These are phyloP conservation scores for Dictyostelium firmibasis DNA, from an alignment of 78 protist genomes.

Conservation along the genomic window DNA sequence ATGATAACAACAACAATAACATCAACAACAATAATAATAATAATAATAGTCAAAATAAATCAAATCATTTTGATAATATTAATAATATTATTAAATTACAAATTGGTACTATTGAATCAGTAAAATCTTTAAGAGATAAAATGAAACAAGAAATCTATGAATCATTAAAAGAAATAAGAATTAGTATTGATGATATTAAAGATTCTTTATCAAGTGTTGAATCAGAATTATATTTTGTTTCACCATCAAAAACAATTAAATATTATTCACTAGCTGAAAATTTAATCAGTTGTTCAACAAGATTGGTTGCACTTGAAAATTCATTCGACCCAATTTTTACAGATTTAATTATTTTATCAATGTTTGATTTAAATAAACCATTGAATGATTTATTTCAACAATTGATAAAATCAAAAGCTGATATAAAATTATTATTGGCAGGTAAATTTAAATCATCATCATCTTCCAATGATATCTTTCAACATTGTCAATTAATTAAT, in stretches of 20 bases:
- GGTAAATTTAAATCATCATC: neutral
- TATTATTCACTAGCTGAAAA: neutral
- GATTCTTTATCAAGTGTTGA: neutral
- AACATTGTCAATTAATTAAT: neutral
- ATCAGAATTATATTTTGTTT: slow-evolving; percentile 5
- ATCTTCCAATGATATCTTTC: neutral
- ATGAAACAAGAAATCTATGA: neutral
- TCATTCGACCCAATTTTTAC: slow-evolving; percentile 26
- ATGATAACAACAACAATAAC: neutral
- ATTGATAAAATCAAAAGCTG: neutral
- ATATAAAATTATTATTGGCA: neutral
- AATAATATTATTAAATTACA: neutral
- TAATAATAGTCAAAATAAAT: neutral
- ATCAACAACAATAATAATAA: neutral
- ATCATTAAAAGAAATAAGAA: slow-evolving; percentile 11
- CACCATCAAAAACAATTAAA: neutral
- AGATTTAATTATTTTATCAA: slow-evolving; percentile 14
- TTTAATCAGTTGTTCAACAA: neutral
- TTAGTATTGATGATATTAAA: neutral
- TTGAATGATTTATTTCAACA: neutral
- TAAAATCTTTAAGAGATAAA: neutral
- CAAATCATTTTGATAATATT: neutral
- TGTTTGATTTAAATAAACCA: neutral
- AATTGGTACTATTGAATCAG: neutral
- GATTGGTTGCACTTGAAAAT: slow-evolving; percentile 33